Conservation (phyloP, 2,329 filamentous ascomycete species). For the Colletotrichum tropicale region DNA sequence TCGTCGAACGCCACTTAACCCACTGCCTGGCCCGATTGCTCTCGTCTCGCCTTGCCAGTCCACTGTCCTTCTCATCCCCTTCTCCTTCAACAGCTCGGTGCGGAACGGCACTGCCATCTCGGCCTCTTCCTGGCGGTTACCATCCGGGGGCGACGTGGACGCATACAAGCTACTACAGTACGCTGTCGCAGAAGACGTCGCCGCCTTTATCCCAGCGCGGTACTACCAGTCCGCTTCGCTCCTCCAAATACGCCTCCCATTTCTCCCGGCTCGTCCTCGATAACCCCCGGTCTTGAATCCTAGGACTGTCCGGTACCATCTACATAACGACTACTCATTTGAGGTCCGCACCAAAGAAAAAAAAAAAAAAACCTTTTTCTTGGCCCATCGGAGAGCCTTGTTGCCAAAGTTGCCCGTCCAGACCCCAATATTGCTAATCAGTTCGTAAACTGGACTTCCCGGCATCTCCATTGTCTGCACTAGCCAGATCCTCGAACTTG, state of each 20-base stretch:
- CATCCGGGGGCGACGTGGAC: background rate
- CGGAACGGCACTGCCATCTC: background rate
- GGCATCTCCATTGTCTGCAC: background rate
- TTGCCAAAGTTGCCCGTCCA: background rate
- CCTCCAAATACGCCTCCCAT: background rate
- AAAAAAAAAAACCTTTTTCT: background rate
- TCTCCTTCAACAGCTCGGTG: conserved; percentile 3
- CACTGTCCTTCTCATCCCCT: background rate
- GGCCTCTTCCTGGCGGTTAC: background rate
- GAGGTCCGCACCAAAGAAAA: background rate
- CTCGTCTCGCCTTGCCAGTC: background rate
- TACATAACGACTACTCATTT: background rate
- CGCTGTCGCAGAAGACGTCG: background rate
- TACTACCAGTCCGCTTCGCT: background rate
- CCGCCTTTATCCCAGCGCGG: background rate
- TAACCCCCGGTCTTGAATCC: background rate
- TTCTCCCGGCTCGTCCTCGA: background rate
- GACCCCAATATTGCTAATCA: conserved; percentile 1
- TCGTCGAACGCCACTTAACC: conserved; percentile 15
- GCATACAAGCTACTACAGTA: background rate
- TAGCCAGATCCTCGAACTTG: background rate
- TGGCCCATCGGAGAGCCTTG: background rate
- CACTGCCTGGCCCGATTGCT: background rate
- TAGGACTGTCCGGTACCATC: background rate
- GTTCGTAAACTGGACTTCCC: background rate